Conservation (phyloP, 257 asterid genomes). For the Gentiana straminea region DNA sequence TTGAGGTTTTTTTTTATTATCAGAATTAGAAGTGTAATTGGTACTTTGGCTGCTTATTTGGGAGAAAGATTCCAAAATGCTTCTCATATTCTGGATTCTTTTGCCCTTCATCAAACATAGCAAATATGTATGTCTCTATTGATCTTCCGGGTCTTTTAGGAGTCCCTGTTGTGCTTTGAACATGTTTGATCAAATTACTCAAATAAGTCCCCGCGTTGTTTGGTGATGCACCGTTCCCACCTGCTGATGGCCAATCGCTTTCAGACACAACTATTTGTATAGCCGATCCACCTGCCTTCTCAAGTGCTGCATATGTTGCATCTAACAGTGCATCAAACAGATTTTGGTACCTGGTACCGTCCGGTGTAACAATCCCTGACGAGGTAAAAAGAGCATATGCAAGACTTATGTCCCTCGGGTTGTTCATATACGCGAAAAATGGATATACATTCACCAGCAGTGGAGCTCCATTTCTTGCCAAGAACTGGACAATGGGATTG, state of each 20-base stretch:
- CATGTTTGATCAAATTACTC: slow-evolving; percentile 15
- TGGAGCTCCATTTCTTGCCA: slow-evolving; percentile 13
- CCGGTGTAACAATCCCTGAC: no score
- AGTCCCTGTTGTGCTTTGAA: slow-evolving; percentile 13
- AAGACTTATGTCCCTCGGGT: no score
- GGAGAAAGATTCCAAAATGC: slow-evolving; percentile 17
- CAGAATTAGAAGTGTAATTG: slow-evolving; percentile 12
- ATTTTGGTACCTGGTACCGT: no score
- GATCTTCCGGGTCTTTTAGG: slow-evolving; percentile 19
- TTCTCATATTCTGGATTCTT: slow-evolving; percentile 22
- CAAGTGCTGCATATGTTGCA: no score
- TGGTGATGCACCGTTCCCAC: background rate
- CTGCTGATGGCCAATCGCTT: no score
- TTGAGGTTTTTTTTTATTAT: background rate
- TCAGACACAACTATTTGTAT: no score
- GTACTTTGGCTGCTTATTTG: slow-evolving; percentile 19
- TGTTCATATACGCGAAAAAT: slow-evolving; percentile 5
- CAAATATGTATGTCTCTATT: slow-evolving; percentile 24
- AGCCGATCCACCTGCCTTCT: no score
- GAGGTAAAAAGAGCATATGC: no score
- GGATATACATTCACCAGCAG: slow-evolving; percentile 22
- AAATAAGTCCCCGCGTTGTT: slow-evolving; percentile 22
- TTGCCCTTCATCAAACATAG: slow-evolving; percentile 22
- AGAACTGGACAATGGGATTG: slow-evolving; percentile 20
- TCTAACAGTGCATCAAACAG: no score